phyloP scores from a whole-genome alignment of 31 red algal species.

The Asparagopsis taxiformis region DNA sequence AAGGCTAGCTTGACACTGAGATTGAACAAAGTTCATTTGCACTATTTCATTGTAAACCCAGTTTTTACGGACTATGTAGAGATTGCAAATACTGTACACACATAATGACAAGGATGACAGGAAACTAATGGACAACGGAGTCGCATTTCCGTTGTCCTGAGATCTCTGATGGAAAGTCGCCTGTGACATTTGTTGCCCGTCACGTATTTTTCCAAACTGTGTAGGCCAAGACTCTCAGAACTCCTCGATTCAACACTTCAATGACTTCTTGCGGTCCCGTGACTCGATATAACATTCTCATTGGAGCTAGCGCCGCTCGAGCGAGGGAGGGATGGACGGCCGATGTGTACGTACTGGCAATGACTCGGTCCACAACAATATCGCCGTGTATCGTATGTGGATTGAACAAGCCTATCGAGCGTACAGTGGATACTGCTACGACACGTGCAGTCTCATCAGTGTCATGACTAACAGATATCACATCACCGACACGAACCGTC shows the following conservation, averaged over 20 bases:
- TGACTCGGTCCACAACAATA: conserved; percentile 63
- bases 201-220: too few relatives aligned
- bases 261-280: not conserved
- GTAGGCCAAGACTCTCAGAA: too few relatives aligned
- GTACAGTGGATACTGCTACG: not conserved
- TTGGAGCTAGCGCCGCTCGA: conserved; percentile 17
- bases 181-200: too few relatives aligned
- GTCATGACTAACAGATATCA: conserved; percentile 18
- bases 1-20: too few relatives aligned
- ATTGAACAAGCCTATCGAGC: conserved; percentile 38
- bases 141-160: too few relatives aligned
- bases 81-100: too few relatives aligned
- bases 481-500: conserved; percentile 28
- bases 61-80: too few relatives aligned
- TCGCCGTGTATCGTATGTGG: conserved; percentile 69
- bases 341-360: conserved; percentile 46
- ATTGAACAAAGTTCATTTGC: too few relatives aligned
- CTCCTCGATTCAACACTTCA: conserved; percentile 16
- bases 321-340: conserved; percentile 29
- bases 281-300: conserved; percentile 25
- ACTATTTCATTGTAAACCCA: too few relatives aligned
- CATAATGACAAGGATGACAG: too few relatives aligned
- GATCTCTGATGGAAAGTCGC: too few relatives aligned
- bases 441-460: conserved; percentile 1
- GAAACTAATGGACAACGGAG: too few relatives aligned